Conservation (phyloP, 2,329 filamentous ascomycete genomes). For the Aspergillus sp. region DNA sequence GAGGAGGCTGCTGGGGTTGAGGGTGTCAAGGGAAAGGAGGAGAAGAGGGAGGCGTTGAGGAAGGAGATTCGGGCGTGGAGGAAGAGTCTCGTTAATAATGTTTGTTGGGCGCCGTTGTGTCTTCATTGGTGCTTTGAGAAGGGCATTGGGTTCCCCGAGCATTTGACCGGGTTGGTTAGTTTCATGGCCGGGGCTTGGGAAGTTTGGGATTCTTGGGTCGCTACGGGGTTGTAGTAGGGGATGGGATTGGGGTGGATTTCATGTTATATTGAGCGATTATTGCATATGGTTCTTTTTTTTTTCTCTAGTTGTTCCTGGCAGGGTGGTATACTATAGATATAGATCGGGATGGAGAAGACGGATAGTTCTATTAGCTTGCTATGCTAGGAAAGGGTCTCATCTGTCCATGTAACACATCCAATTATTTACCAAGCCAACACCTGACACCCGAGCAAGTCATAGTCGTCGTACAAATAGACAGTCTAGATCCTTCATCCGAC, state of each 20-base stretch:
- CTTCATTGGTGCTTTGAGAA: slow-evolving; percentile 77
- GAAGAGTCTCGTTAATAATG: slow-evolving; percentile 64
- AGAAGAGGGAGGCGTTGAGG: slow-evolving; percentile 34
- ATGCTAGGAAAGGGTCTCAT: not conserved
- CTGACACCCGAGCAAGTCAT: not conserved
- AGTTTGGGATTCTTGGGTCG: slow-evolving; percentile 49
- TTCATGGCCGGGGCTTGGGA: slow-evolving; percentile 51
- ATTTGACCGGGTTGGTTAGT: slow-evolving; percentile 61
- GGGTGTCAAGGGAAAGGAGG: slow-evolving; percentile 20
- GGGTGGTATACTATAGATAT: not conserved
- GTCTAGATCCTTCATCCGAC: not conserved
- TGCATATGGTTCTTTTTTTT: not conserved
- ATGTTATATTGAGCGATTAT: not conserved
- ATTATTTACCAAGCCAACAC: not conserved
- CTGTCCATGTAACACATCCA: not conserved
- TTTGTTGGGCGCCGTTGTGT: slow-evolving; percentile 78
- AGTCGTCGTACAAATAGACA: not conserved
- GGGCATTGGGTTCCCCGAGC: slow-evolving; percentile 61
- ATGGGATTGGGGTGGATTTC: not conserved
- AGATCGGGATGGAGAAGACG: not conserved
- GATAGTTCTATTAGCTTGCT: not conserved
- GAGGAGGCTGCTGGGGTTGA: slow-evolving; percentile 4
- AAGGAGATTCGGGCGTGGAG: slow-evolving; percentile 59
- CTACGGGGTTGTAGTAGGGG: slow-evolving; percentile 30
- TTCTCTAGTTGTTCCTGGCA: not conserved